phyloP scores from a whole-genome alignment of 306 rosid species.

The Cyamopsis tetragonoloba region DNA sequence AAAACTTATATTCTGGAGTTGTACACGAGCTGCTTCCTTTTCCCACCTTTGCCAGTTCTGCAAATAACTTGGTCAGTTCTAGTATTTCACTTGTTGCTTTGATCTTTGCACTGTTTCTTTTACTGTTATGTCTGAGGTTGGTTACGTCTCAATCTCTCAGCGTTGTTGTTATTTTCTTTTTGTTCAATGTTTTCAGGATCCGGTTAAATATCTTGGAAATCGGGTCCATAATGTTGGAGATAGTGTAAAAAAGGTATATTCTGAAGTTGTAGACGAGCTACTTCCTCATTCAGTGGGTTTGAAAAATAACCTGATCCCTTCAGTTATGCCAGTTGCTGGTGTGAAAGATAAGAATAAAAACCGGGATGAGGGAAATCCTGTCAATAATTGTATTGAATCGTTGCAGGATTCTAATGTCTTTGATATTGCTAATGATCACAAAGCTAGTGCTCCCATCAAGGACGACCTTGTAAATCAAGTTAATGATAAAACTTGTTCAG shows the following conservation, averaged over 20 bases:
- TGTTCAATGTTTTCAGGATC: constrained; percentile 49
- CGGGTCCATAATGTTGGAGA: constrained; percentile 67
- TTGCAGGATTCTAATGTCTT: constrained; percentile 19
- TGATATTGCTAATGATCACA: constrained; percentile 32
- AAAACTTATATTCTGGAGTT: constrained; percentile 59
- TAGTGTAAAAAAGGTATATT: constrained; percentile 59
- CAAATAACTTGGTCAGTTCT: too few species aligned
- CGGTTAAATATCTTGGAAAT: constrained; percentile 65
- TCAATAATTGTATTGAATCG: constrained; percentile 21
- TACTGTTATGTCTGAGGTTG: neutral
- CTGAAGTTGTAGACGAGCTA: constrained; percentile 61
- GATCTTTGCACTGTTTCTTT: constrained; percentile 4
- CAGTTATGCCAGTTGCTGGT: constrained; percentile 20
- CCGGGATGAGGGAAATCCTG: constrained; percentile 33
- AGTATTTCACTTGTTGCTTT: neutral
- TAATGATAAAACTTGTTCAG: constrained; percentile 8
- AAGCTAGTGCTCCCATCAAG: constrained; percentile 17
- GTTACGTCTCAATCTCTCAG: neutral
- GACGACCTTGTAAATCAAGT: constrained; percentile 19
- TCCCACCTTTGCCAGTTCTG: constrained; percentile 35
- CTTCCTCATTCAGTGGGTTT: constrained; percentile 34
- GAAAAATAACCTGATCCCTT: constrained; percentile 20
- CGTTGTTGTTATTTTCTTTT: neutral
- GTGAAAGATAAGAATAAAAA: neutral
- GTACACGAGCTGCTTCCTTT: constrained; percentile 49